Evolutionary conservation across 352 stramenopile genomes (phyloP), one percentile per base, ranked within the genome.

Genomic region (Phytophthora syringae): DNA sequence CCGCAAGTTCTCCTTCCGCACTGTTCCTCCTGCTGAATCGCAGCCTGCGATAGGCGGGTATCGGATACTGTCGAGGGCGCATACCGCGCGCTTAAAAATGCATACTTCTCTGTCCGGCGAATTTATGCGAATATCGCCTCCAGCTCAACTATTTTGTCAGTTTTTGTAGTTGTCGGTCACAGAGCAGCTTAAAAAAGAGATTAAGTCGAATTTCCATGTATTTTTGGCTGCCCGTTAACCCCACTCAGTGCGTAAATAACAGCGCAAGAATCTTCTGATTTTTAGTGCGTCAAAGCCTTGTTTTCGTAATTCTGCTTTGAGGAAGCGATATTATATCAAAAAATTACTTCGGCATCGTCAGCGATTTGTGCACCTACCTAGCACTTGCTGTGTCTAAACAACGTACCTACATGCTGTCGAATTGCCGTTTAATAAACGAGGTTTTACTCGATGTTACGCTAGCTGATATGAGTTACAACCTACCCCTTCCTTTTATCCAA

Each of bases 91-190:
- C n/a, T n/a, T n/a, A n/a, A n/a, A n/a, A n/a, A n/a, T n/a, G n/a
- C n/a, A n/a, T 47, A 47, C 40, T 25, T 25, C 40, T 47, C 40
- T 47, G 40, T 47, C 40, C 40, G 40, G 40, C 40, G 40, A 47
- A 47, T 47, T 47, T 47, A 47, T 47, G 25, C 40, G 40, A 47
- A 47, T 47, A 47, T 1, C n/a, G 3, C 40, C 40, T 25, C 16
- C 25, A 47, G 16, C 40, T 47, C 40, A 16, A 47, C 25, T 47
- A 25, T 32, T 32, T 9, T 32, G 27, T 32, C 27, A 32, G 27
- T 32, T 32, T 32, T 32, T 32, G 27, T 32, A 25, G 15, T 47
- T 47, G 40, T 47, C 40, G 12, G 40, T 47, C 40, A 47, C 40
- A 47, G 40, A 47, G 16, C 40, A 12, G 40, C 40, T 47, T 47